Evolutionary conservation across 2,329 filamentous ascomycete species (phyloP), one percentile per base, ranked within the genome.

Genomic region (Cladobotryum protrusum): DNA sequence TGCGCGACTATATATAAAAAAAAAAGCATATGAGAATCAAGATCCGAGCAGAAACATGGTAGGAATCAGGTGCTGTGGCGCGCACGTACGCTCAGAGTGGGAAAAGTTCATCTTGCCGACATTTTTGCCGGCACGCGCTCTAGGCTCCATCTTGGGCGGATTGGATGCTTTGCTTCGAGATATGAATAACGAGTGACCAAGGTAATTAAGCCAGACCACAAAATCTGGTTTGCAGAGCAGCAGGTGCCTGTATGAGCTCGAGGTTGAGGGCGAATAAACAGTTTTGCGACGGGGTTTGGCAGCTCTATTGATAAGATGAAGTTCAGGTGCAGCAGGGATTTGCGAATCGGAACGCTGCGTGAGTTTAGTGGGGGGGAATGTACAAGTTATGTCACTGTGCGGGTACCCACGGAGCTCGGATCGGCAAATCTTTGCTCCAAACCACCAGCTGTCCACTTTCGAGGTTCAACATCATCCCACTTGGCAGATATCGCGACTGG

Each of bases 51-150:
- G n/a, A n/a, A n/a, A n/a, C n/a, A n/a, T n/a, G n/a, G n/a, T n/a
- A 7, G 3, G 15, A 2, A 39, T 19, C 9, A 9, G 17, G 18
- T 20, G 20, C 17, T 15, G 13, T 34, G 32, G 14, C 6, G 24
- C 24, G 24, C 32, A 70, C 81, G 56, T 73, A 88, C 87, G 73
- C 67, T 91, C 87, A 64, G 79, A 79, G 50, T 81, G 75, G 54
- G 74, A 77, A 68, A 93, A 92, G 67, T 89, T 91, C 77, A 90
- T 86, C 68, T 89, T 87, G 56, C 85, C 85, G 68, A 89, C 85
- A 73, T 90, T 88, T 63, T 88, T 86, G 64, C 85, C 85, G 62
- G 85, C 83, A 61, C 87, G 81, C 53, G 86, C 87, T 63, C 87
- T 78, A 56, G 86, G 86, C 72, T 91, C 87, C 75, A 89, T 88